A percentile compares a stretch with the other conserved stretches of the same genome.
phyloP scores from a whole-genome alignment of 345 rosid species.

The Crucihimalaya himalaica region DNA sequence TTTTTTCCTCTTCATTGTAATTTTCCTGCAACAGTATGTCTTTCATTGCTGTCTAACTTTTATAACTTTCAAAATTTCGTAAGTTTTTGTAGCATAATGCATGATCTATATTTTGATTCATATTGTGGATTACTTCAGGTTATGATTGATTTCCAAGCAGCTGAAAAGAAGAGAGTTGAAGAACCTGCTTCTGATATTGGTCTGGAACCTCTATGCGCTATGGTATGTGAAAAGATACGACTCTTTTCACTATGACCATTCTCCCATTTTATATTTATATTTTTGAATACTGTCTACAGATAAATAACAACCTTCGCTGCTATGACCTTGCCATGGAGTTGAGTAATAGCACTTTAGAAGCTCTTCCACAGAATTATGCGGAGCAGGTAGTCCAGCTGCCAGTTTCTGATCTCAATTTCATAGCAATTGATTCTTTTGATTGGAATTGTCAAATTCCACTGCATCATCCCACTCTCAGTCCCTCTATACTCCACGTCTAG shows the following conservation, averaged over 20 bases:
- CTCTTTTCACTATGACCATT: neutral
- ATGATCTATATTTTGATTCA: constrained; percentile 21
- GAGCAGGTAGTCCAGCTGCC: constrained; percentile 68
- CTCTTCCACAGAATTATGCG: constrained; percentile 94
- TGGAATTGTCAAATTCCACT: constrained; percentile 11
- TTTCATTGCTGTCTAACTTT: neutral
- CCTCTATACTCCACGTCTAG: constrained; percentile 14
- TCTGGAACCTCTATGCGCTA: constrained; percentile 93
- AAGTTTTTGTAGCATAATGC: constrained; percentile 1
- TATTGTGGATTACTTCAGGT: constrained; percentile 55
- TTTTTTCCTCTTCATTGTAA: neutral
- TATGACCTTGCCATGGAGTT: constrained; percentile 98
- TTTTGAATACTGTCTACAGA: constrained; percentile 46
- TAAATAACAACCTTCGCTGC: constrained; percentile 96
- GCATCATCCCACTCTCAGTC: constrained; percentile 7
- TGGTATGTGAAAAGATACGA: constrained; percentile 58
- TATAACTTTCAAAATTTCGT: neutral
- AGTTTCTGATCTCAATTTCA: neutral
- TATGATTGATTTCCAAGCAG: constrained; percentile 98
- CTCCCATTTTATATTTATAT: constrained; percentile 11
- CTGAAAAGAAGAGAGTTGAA: constrained; percentile 81
- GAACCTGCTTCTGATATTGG: constrained; percentile 96
- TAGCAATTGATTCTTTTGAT: constrained; percentile 19
- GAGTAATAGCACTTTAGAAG: constrained; percentile 84
- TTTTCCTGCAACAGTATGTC: neutral